These are phyloP conservation scores for Aureobasidium sp. DNA, from an alignment of 2,329 filamentous ascomycete genomes.

Conservation along the genomic window DNA sequence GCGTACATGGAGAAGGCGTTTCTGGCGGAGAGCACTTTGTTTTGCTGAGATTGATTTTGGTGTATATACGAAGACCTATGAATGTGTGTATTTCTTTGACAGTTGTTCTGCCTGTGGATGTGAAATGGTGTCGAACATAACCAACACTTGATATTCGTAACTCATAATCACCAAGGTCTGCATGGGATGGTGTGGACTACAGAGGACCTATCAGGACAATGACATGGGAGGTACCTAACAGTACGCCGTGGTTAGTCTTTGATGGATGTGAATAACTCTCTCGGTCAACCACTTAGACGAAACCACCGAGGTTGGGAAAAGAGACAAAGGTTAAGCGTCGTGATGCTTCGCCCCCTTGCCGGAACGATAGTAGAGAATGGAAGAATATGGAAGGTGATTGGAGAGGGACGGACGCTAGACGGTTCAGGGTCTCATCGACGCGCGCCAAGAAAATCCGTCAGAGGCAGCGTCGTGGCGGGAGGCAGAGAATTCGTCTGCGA, in stretches of 20 bases:
- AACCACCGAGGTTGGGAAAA: neutral
- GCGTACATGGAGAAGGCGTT: neutral
- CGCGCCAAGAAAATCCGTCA: neutral
- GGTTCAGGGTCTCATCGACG: neutral
- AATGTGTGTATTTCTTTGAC: neutral
- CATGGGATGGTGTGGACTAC: neutral
- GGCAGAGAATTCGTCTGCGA: neutral
- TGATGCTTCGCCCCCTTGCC: neutral
- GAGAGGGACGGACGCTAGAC: neutral
- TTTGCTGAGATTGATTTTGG: neutral
- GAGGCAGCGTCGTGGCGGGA: neutral
- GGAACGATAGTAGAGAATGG: neutral
- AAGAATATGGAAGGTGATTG: neutral
- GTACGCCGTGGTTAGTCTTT: neutral
- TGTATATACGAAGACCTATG: conserved; percentile 3
- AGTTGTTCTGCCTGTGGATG: neutral
- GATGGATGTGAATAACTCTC: neutral
- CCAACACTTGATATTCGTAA: neutral
- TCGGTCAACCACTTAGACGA: neutral
- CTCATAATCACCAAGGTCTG: too few species aligned
- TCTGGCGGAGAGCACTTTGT: neutral
- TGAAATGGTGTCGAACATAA: neutral
- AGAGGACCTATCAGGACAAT: neutral
- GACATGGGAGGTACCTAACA: neutral
- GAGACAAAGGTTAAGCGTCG: neutral